Evolutionary conservation across 306 rosid species (phyloP), one percentile per base, ranked within the genome.

Genomic region (Malus orientalis): DNA sequence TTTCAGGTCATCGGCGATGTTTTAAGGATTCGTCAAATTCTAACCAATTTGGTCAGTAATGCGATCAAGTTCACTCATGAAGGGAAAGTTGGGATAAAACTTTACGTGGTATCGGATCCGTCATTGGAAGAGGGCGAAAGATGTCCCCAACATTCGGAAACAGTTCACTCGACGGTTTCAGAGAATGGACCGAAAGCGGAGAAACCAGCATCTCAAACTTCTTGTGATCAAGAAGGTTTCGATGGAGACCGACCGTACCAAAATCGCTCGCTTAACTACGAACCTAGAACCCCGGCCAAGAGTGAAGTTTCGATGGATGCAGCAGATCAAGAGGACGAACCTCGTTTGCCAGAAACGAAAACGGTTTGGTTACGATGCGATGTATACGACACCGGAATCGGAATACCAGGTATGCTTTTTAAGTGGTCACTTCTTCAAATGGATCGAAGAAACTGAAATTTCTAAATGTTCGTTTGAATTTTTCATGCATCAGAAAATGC

Each of bases 361-460:
- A 88, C 89, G 11, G 99, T 87, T 78, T 92, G 99, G 99, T 78
- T 96, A 54, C 82, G 93, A 9, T 96, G 99, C 40, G 98, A 96
- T 85, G 99, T 96, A 10, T 82, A 85, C 44, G 98, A 96, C 87
- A 89, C 99, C 22, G 99, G 99, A 84, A 96, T 96, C 77, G 99
- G 99, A 83, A 96, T 96, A 83, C 98, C 97, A 78, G 98, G 99
- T 92, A 87, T 38, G 64, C 53, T 68, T 79, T 65, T 77, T 58
- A 36, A 64, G 18, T 30, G 9, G 29, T 25, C 20, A 23, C 25
- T 54, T 75, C 55, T 69, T 23, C 55, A 15, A n/a, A 3, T 0
- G 27, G 25, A 57, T 18, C 1, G 10, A 57, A 57, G 4, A 29
- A 79, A 14, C 58, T 29, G 68, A 30, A 16, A 65, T 44, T 73